These are phyloP conservation scores for Posidonia oceanica DNA, from an alignment of 116 monocot genomes.

Conservation along the genomic window DNA sequence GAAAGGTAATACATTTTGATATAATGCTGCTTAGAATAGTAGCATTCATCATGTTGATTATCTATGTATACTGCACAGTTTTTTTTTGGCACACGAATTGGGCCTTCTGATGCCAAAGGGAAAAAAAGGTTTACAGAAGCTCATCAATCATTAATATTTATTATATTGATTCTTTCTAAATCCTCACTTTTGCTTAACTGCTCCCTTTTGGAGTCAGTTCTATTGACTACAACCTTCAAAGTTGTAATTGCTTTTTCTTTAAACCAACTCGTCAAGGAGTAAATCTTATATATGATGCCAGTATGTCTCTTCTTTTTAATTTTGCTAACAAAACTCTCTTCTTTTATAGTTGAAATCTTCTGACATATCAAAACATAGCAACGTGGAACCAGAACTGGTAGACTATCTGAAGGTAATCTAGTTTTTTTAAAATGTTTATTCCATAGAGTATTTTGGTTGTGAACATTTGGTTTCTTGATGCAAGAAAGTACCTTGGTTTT, in stretches of 20 bases:
- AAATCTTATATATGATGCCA: not conserved
- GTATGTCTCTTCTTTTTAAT: too few relatives aligned
- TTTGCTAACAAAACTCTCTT: not conserved
- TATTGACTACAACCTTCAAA: too few relatives aligned
- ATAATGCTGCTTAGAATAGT: not conserved
- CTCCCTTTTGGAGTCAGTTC: too few relatives aligned
- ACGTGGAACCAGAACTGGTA: constrained; percentile 43
- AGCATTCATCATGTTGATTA: not conserved
- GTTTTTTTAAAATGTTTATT: not conserved
- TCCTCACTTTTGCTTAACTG: too few relatives aligned
- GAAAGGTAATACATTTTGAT: constrained; percentile 29
- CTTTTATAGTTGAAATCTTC: constrained; percentile 60
- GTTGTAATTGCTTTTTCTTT: not conserved
- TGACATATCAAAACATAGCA: constrained; percentile 46
- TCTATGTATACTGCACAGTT: not conserved
- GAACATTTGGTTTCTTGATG: too few relatives aligned
- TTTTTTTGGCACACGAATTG: too few relatives aligned
- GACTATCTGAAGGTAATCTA: constrained; percentile 51
- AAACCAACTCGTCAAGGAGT: too few relatives aligned
- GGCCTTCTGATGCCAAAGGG: too few relatives aligned
- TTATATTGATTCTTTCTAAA: too few relatives aligned
- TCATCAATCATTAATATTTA: too few relatives aligned
- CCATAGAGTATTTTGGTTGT: not conserved
- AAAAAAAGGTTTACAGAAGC: too few relatives aligned
- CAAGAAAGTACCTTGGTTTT: too few relatives aligned